Conservation (phyloP, 1,284 basidiomycete species). For the Ganoderma multipileum region DNA sequence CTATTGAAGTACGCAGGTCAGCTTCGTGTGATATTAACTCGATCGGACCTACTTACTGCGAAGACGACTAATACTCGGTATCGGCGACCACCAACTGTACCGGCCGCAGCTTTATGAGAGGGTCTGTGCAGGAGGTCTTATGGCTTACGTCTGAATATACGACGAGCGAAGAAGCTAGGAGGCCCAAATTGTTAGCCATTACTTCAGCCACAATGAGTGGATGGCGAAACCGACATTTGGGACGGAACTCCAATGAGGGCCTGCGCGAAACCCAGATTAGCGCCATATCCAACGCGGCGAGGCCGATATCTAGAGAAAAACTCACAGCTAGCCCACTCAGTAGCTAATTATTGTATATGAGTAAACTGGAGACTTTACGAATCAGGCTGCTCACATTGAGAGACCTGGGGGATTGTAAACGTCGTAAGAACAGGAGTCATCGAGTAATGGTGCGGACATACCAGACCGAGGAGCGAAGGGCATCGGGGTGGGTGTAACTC, state of each 20-base stretch:
- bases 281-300: too few species aligned
- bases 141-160: slow-evolving; percentile 8
- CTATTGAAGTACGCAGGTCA: neutral
- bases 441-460: neutral
- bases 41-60: neutral
- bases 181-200: too few species aligned
- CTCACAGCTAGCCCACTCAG: slow-evolving; percentile 5
- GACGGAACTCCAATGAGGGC: slow-evolving; percentile 4
- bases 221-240: neutral
- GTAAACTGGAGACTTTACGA: neutral
- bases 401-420: slow-evolving; percentile 1
- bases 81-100: neutral
- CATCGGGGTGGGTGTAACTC: neutral
- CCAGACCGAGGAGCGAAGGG: slow-evolving; percentile 4
- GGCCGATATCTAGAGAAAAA: neutral
- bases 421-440: neutral
- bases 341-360: neutral
- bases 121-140: neutral
- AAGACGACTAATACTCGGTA: neutral
- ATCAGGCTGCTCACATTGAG: slow-evolving; percentile 4
- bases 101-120: neutral
- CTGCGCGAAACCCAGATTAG: neutral
- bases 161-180: slow-evolving; percentile 14
- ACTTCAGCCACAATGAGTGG: neutral
- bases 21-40: neutral